Evolutionary conservation across 345 rosid species (phyloP), one percentile per base, ranked within the genome.

Genomic region (Draba incana): DNA sequence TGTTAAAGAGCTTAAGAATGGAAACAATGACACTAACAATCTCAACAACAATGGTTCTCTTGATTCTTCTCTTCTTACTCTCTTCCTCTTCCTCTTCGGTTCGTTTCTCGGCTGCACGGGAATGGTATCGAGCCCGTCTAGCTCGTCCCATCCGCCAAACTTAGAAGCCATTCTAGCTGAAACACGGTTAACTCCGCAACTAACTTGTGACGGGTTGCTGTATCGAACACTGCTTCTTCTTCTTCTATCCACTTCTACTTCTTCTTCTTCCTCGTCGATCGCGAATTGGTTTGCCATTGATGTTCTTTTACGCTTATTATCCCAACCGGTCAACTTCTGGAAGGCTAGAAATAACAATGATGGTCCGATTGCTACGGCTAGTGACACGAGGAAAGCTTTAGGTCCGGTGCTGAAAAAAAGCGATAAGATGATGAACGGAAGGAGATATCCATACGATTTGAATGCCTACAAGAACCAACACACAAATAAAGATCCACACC

Each of bases 91-190:
- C 59, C 24, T 39, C 54, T 8, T 55, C 13, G 58, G 41, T 25
- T 68, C 54, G 15, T 1, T 68, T 55, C 14, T 55, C 7, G n/a
- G 47, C 43, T 42, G 56, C 30, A 57, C 37, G n/a, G 54, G 1
- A 42, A 75, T 16, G 13, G 35, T 41, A 10, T 44, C 47, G 8
- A 43, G 42, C 4, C 11, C 60, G 25, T 63, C 79, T 57, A 75
- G 16, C 27, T 69, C 79, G 14, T 75, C 79, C 78, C 79, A 69
- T 1, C 79, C 79, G 23, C 79, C 79, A 57, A 75, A 75, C 43
- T 62, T 75, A 23, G 79, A 69, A 62, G 75, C 65, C 56, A 57
- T 63, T 24, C 9, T 10, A 46, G 57, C 38, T 53, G 78, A 53
- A 45, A 28, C 27, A 33, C 47, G 59, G 33, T 57, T 66, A 4